Base-by-base conservation (phyloP, 192 early-diverging fungal genomes). In the Phycomyces nitens region DNA sequence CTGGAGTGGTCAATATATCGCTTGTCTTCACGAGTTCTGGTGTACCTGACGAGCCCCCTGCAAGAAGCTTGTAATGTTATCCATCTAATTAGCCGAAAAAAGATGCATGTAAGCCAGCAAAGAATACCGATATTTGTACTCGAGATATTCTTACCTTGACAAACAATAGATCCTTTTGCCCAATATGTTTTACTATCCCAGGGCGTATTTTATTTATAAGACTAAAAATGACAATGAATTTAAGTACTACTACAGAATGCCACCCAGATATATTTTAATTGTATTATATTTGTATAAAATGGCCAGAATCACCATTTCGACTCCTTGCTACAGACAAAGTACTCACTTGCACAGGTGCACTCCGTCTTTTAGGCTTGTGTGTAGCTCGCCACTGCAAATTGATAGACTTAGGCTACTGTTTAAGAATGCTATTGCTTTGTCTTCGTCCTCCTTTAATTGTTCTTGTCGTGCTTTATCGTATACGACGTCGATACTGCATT, bases 41-140 rank as follows among this genome's bases (percentile, higher is more conserved):
- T 47, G 53, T 59, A 59, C 57, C 39, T 59, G 38, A 23, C 41
- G 38, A 23, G 57, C 57, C 57, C 57, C 57, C 24, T 59, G 57
- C 41, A 59, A 23, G 41, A 59, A 59, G 20, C 57, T 38, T 42
- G 57, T 44, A 21, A 59, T 59, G 41, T 59, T 59, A 42, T 59
- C 57, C 57, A 59, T 59, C 57, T 59, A 59, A 42, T 34, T 34
- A 34, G 29, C 29, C 29, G 40, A 40, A 15, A 20, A 39, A 11
- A 41, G n/a, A 42, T 10, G 22, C 14, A 42, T 23, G 21, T 40
- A 59, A 15, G 41, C n/a, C n/a, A n/a, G n/a, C n/a, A n/a, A 58
- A 22, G 41, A 23, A 59, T 6, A 47, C 29, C 29, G 3, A 5
- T 34, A 34, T 34, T 34, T 5, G 29, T n/a, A n/a, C n/a, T n/a